A percentile compares a stretch with the other conserved stretches of the same genome.
phyloP scores from a whole-genome alignment of 495 filamentous ascomycete genomes.

The Penicillium silybi region DNA sequence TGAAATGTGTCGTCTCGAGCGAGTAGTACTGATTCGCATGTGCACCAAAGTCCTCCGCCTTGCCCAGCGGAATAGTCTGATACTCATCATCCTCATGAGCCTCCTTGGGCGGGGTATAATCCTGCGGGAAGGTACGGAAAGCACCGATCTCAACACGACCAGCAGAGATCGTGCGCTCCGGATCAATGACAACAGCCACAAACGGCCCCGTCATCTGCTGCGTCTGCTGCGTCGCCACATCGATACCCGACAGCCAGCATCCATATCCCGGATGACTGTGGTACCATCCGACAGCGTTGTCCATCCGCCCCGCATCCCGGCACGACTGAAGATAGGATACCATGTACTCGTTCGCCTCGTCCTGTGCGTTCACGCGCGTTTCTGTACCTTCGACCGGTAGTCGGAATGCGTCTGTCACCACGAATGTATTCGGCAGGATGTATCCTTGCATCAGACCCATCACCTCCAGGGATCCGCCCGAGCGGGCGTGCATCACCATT shows the following conservation, averaged over 20 bases:
- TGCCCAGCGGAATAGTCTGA: conserved; percentile 74
- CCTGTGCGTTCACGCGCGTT: conserved; percentile 92
- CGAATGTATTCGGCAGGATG: conserved; percentile 71
- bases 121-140: conserved; percentile 84
- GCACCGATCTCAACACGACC: conserved; percentile 97
- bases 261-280: conserved; percentile 97
- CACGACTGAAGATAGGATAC: conserved; percentile 73
- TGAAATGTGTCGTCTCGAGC: conserved; percentile 89
- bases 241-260: conserved; percentile 96
- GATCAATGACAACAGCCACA: conserved; percentile 94
- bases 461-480: conserved; percentile 85
- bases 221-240: conserved; percentile 79
- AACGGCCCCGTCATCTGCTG: conserved; percentile 93
- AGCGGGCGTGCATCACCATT: conserved; percentile 99
- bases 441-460: conserved; percentile 99
- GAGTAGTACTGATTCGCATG: conserved; percentile 86
- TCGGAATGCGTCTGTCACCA: conserved; percentile 92
- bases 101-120: conserved; percentile 57
- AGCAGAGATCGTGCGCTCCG: conserved; percentile 90
- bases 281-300: conserved; percentile 98
- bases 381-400: conserved; percentile 97
- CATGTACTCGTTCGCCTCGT: conserved; percentile 96
- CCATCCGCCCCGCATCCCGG: conserved; percentile 69
- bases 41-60: conserved; percentile 95
- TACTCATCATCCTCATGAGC: conserved; percentile 46